Evolutionary conservation across 2,329 filamentous ascomycete genomes (phyloP), one percentile per base, ranked within the genome.

Genomic region (Pseudogymnoascus destructans): DNA sequence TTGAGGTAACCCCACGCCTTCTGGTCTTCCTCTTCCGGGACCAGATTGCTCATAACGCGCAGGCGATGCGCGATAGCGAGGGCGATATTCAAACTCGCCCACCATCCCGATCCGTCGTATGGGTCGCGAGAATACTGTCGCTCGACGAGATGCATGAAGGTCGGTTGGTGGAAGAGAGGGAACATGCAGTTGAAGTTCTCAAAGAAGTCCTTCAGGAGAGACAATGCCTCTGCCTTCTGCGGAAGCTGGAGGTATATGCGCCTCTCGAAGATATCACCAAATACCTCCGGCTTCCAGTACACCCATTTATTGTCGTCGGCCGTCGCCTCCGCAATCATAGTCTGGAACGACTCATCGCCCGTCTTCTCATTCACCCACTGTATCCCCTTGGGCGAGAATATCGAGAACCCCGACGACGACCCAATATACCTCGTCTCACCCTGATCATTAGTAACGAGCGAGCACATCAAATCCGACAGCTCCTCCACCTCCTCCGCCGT

Each of bases 181-280:
- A 97, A 95, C 81, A 97, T 92, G 81, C 89, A 93, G 75, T 98
- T 98, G 78, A 98, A 97, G 73, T 96, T 96, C 67, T 95, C 89
- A 64, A 98, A 98, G 68, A 86, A 98, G 71, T 98, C 93, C 71
- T 87, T 89, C 61, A 96, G 81, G 35, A 97, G 75, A 1, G 89
- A 95, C 61, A 95, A 71, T 0, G 90, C 89, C 72, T 96, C 91
- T n/a, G 84, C 78, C 71, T 95, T 95, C 0, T 87, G 77, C 2
- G 93, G 93, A 30, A 97, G 72, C 27, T 54, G 46, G n/a, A 27
- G 86, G 76, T 92, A 96, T 25, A 95, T 79, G 13, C 85, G 85
- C 35, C 91, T 84, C 57, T 84, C 82, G 73, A 97, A 97, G 17
- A 98, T 81, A 69, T 97, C 92, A 55, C 86, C 82, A 71, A 97